Evolutionary conservation across 2,329 filamentous ascomycete species (phyloP).

Genomic region (Ascosphaera apis): DNA sequence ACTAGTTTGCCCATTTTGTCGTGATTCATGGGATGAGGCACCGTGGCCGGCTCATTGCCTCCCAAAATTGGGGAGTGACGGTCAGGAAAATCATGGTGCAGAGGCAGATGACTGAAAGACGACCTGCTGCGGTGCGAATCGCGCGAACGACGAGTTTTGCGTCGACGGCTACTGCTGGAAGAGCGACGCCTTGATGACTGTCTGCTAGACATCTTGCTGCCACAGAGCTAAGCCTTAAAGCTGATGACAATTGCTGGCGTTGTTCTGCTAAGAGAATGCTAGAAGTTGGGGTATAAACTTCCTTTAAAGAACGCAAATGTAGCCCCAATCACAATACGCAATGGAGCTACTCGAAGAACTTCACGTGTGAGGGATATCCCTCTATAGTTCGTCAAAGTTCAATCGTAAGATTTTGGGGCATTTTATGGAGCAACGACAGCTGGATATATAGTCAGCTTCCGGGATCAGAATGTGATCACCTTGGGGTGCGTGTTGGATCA

Average conservation of each 20-base stretch:
- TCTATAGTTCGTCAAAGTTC: too few species aligned
- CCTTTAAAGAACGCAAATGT: too few species aligned
- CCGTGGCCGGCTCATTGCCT: neutral
- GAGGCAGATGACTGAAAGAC: neutral
- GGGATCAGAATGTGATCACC: too few species aligned
- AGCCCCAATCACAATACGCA: too few species aligned
- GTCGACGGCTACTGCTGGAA: neutral
- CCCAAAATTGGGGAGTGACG: neutral
- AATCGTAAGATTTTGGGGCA: too few species aligned
- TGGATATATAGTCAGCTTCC: too few species aligned
- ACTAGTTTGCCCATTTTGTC: slow-evolving; percentile 8
- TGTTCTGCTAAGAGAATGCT: neutral
- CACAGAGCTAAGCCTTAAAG: neutral
- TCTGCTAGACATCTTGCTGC: neutral
- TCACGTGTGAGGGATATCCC: too few species aligned
- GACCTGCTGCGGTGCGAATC: neutral
- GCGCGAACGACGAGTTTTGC: neutral
- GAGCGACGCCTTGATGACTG: neutral
- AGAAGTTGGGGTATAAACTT: neutral
- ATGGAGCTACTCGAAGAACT: too few species aligned
- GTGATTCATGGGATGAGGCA: neutral
- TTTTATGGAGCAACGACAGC: too few species aligned
- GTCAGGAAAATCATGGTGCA: neutral
- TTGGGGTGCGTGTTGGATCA: too few species aligned
- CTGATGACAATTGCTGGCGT: neutral